These are phyloP conservation scores for Mycosphaerella sp. DNA, from an alignment of 2,329 filamentous ascomycete genomes.

Conservation along the genomic window DNA sequence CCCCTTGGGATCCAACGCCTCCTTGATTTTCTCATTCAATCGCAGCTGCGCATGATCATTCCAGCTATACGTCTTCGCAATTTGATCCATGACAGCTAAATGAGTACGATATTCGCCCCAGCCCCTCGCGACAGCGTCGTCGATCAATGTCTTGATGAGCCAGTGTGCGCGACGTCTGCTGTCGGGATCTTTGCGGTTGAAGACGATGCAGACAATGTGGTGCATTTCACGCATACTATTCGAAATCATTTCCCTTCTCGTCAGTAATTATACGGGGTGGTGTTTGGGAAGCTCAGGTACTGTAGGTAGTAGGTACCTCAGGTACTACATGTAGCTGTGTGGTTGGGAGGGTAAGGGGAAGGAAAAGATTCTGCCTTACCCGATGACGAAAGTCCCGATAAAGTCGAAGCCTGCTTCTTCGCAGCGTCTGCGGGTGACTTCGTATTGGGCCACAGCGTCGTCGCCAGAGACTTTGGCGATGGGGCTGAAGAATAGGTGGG, in stretches of 20 bases:
- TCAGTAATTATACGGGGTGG: too few species aligned
- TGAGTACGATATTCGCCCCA: conserved; percentile 46
- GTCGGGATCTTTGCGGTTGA: conserved; percentile 41
- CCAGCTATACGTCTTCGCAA: conserved; percentile 41
- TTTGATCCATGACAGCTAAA: conserved; percentile 42
- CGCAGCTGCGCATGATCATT: conserved; percentile 39
- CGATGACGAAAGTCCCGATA: conserved; percentile 47
- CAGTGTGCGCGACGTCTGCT: conserved; percentile 35
- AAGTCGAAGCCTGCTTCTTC: conserved; percentile 46
- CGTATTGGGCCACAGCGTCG: conserved; percentile 43
- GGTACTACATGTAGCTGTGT: too few species aligned
- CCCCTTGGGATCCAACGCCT: conserved; percentile 44
- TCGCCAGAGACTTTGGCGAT: conserved; percentile 46
- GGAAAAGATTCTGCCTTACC: conserved; percentile 14
- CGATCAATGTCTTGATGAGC: conserved; percentile 37
- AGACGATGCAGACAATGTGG: conserved; percentile 51
- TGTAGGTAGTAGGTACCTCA: too few species aligned
- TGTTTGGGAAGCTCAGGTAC: too few species aligned
- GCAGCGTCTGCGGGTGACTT: conserved; percentile 32
- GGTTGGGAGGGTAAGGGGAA: too few species aligned
- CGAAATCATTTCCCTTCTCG: too few species aligned
- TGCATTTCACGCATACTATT: conserved; percentile 50
- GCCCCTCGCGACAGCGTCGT: conserved; percentile 38
- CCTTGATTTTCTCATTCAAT: conserved; percentile 43
- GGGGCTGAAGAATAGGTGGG: conserved; percentile 49